phyloP scores from a whole-genome alignment of 2,329 filamentous ascomycete genomes.

The Alternaria ventricosa region DNA sequence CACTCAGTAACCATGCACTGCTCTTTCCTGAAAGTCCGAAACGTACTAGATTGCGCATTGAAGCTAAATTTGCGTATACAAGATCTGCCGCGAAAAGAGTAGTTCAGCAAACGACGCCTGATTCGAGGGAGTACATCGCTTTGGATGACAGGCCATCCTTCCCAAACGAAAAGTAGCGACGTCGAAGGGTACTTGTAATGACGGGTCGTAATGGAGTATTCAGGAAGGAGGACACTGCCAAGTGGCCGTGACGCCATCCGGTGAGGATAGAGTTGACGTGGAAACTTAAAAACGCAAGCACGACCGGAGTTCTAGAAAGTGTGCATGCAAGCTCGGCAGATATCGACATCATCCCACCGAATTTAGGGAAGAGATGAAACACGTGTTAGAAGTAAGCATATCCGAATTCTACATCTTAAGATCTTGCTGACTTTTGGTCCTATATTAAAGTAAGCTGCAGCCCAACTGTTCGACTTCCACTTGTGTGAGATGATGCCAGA shows the following conservation, averaged over 20 bases:
- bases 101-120: neutral
- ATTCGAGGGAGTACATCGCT: neutral
- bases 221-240: neutral
- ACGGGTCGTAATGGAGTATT: neutral
- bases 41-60: neutral
- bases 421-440: neutral
- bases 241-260: neutral
- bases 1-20: neutral
- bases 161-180: neutral
- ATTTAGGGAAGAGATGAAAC: neutral
- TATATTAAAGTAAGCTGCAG: neutral
- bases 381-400: neutral
- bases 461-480: neutral
- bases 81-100: neutral
- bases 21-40: neutral
- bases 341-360: neutral
- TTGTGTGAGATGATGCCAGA: neutral
- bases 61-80: neutral
- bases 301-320: neutral
- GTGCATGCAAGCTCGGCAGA: neutral
- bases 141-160: neutral
- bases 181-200: neutral
- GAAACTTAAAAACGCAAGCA: neutral
- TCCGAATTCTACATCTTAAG: neutral
- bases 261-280: neutral